phyloP scores from a whole-genome alignment of 2,329 filamentous ascomycete genomes.

The Botrytis fragariae region DNA sequence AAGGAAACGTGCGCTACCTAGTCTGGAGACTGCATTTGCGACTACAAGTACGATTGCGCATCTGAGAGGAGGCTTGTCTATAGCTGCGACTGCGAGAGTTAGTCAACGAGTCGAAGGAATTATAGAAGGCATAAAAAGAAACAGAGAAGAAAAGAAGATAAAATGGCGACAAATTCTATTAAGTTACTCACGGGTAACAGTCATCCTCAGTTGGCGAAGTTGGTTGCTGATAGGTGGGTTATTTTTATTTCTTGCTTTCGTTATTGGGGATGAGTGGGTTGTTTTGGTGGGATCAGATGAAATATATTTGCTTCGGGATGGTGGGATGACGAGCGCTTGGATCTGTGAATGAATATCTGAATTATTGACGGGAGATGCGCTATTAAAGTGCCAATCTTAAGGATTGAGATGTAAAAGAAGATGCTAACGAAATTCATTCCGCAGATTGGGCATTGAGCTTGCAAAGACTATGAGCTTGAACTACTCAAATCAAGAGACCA shows the following conservation, averaged over 20 bases:
- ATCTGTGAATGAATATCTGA: not conserved
- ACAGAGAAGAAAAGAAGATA: not conserved
- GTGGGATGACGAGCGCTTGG: not conserved
- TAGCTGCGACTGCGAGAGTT: not conserved
- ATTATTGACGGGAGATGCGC: not conserved
- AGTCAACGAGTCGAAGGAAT: not conserved
- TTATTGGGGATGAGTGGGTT: not conserved
- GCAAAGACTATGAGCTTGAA: conserved; percentile 78
- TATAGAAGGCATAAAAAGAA: not conserved
- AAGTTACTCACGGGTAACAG: conserved; percentile 75
- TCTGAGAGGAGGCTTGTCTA: too few relatives aligned
- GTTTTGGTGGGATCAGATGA: not conserved
- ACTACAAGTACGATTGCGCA: not conserved
- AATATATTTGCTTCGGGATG: too few relatives aligned
- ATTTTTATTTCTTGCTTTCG: not conserved
- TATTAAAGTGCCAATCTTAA: not conserved
- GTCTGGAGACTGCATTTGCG: not conserved
- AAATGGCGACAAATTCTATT: conserved; percentile 70
- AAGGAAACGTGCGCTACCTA: conserved; percentile 1
- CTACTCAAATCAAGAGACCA: conserved; percentile 84
- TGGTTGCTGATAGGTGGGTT: conserved; percentile 46
- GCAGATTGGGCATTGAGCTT: conserved; percentile 71
- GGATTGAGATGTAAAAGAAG: conserved; percentile 14
- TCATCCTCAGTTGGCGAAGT: conserved; percentile 68
- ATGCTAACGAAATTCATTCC: conserved; percentile 2